Conservation (phyloP, 306 rosid species). For the Pachyrhizus erosus region DNA sequence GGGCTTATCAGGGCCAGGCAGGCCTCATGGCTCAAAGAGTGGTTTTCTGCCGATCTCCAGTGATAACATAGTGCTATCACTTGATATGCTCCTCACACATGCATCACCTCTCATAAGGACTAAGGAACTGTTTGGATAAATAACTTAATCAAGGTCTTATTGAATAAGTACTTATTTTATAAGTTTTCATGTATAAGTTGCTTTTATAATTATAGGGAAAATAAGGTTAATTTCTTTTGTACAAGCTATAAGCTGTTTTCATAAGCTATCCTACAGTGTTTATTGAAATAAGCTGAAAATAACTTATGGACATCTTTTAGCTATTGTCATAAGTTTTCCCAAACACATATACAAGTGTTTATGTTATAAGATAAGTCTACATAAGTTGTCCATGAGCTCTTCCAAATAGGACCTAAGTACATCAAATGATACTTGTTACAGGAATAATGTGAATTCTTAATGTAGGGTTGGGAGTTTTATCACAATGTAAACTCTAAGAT, state of each 20-base stretch:
- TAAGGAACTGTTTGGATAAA: neutral
- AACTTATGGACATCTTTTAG: neutral
- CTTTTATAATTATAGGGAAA: too few species aligned
- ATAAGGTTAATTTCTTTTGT: neutral
- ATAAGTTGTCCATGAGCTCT: neutral
- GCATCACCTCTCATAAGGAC: slow-evolving; percentile 4
- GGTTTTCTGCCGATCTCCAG: neutral
- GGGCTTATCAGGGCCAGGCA: neutral
- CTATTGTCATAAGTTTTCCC: too few species aligned
- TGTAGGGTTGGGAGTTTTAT: neutral
- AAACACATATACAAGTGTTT: too few species aligned
- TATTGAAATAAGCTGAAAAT: neutral
- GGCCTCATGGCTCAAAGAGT: neutral
- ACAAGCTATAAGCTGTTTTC: neutral
- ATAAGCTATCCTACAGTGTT: neutral
- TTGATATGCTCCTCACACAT: neutral
- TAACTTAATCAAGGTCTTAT: neutral
- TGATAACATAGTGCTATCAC: neutral
- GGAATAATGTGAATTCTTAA: slow-evolving; percentile 19
- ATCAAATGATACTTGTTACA: slow-evolving; percentile 4
- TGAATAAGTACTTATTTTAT: neutral
- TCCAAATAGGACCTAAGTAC: neutral
- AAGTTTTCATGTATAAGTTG: neutral
- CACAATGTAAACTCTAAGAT: neutral
- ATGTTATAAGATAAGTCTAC: too few species aligned